Evolutionary conservation across 2,329 filamentous ascomycete species (phyloP), one percentile per base, ranked within the genome.

Genomic region (Magnaporthiopsis rhizophila): DNA sequence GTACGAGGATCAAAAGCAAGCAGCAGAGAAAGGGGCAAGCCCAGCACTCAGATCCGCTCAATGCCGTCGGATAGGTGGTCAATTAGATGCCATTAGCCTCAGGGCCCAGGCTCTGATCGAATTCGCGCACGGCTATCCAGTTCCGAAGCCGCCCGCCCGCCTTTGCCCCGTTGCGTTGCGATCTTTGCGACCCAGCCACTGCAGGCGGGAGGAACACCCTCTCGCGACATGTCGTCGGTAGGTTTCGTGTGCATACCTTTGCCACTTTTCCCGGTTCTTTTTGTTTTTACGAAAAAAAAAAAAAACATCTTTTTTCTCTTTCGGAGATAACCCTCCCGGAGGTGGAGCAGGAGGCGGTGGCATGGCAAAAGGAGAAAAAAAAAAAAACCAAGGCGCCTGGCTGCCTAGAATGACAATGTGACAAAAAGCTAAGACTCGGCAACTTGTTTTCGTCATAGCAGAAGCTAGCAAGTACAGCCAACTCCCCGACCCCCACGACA

Each of bases 141-240:
- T 32, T 26, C n/a, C 57, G 45, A 53, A 53, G 45, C 45, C 45
- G 45, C 21, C 45, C 45, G 45, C 21, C 45, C 45, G 45, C 45
- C n/a, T 53, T 11, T 24, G 18, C 45, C 45, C 6, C 21, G 45
- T 24, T 53, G 18, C 45, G 18, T 24, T 53, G 45, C 45, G 5
- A 53, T n/a, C 45, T 24, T 53, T 53, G 45, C 45, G 45, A 53
- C 45, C 30, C 18, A 53, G 45, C 6, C 5, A 24, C 21, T 24
- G 30, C 30, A 30, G 30, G 30, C 30, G 2, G 45, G n/a, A 53
- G 45, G 45, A 53, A n/a, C 45, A 24, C 21, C 45, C 45, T 9
- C 45, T 53, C 13, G 45, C 50, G 38, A 7, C 60, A 62, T 57
- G 61, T 62, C 61, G 56, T 62, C 50, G 30, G 62, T 63, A 63